Percentiles rank a stretch among this genome's conserved stretches.
These are phyloP conservation scores for Chenopodium album DNA, from an alignment of 148 eudicot species.

Conservation along the genomic window DNA sequence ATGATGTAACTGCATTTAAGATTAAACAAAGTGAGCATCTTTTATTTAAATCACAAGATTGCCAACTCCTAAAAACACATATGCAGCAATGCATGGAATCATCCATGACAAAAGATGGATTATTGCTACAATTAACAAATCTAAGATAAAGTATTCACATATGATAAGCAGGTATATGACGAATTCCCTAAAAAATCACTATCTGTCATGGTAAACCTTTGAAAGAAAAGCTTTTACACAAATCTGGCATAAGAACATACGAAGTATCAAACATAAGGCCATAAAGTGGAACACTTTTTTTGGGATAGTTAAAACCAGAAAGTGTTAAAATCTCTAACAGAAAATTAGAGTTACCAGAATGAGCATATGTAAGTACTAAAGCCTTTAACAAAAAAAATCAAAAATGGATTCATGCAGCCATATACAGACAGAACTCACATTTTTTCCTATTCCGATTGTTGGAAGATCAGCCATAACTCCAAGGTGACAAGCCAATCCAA, in stretches of 20 bases:
- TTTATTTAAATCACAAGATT: neutral
- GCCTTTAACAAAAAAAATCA: neutral
- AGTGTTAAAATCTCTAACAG: neutral
- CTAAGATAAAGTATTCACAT: neutral
- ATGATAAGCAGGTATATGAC: neutral
- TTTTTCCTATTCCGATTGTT: conserved; percentile 85
- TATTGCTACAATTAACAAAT: neutral
- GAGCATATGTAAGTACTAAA: neutral
- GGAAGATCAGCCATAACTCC: conserved; percentile 89
- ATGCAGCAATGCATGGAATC: neutral
- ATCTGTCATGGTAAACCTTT: neutral
- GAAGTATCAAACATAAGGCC: neutral
- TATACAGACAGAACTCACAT: conserved; percentile 49
- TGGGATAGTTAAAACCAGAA: neutral
- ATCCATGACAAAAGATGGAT: neutral
- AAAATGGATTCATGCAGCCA: neutral
- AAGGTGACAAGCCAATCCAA: conserved; percentile 96
- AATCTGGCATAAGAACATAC: neutral
- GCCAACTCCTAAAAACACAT: neutral
- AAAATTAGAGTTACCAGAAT: neutral
- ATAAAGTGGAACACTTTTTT: neutral
- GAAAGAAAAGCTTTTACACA: neutral
- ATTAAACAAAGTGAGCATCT: conserved; percentile 1
- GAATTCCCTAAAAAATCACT: neutral
- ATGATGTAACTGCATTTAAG: conserved; percentile 68